Percentiles rank a stretch among this genome's conserved stretches.
These are phyloP conservation scores for Pseudogymnoascus sp. DNA, from an alignment of 2,329 filamentous ascomycete species.

Conservation along the genomic window DNA sequence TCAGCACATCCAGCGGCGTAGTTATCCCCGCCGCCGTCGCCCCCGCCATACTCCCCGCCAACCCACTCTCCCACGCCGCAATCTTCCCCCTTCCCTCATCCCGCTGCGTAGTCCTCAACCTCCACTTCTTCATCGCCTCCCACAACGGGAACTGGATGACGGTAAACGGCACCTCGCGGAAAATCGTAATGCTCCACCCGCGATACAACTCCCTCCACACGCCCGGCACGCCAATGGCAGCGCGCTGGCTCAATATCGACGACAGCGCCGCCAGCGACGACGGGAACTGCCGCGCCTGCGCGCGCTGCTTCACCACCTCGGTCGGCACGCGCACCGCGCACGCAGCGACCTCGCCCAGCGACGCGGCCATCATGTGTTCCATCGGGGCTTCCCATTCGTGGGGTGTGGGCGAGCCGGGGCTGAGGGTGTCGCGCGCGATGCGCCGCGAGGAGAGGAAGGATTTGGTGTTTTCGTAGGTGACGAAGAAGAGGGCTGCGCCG, in stretches of 20 bases:
- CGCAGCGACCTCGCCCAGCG: slow-evolving; percentile 79
- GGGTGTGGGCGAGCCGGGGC: slow-evolving; percentile 28
- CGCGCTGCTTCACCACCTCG: slow-evolving; percentile 94
- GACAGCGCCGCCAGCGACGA: slow-evolving; percentile 58
- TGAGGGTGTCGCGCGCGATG: slow-evolving; percentile 20
- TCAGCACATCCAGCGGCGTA: slow-evolving; percentile 90
- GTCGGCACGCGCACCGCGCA: slow-evolving; percentile 90
- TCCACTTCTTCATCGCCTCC: slow-evolving; percentile 80
- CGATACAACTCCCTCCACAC: slow-evolving; percentile 83
- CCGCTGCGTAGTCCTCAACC: slow-evolving; percentile 35
- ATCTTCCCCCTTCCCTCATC: slow-evolving; percentile 35
- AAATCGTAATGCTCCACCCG: slow-evolving; percentile 84
- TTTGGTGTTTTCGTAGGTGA: slow-evolving; percentile 79
- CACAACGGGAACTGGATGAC: slow-evolving; percentile 95
- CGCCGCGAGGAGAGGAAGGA: slow-evolving; percentile 33
- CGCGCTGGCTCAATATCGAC: slow-evolving; percentile 53
- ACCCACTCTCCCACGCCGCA: slow-evolving; percentile 66
- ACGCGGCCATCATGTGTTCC: slow-evolving; percentile 77
- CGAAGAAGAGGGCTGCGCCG: slow-evolving; percentile 94
- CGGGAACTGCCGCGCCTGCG: slow-evolving; percentile 77
- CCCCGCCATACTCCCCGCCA: slow-evolving; percentile 77
- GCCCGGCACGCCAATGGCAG: slow-evolving; percentile 36
- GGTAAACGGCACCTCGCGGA: slow-evolving; percentile 95
- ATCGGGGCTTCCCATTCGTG: slow-evolving; percentile 27
- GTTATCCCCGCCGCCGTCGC: slow-evolving; percentile 80